Base-by-base conservation (phyloP, 768 basidiomycete genomes). In the Mycena sanguinolenta region DNA sequence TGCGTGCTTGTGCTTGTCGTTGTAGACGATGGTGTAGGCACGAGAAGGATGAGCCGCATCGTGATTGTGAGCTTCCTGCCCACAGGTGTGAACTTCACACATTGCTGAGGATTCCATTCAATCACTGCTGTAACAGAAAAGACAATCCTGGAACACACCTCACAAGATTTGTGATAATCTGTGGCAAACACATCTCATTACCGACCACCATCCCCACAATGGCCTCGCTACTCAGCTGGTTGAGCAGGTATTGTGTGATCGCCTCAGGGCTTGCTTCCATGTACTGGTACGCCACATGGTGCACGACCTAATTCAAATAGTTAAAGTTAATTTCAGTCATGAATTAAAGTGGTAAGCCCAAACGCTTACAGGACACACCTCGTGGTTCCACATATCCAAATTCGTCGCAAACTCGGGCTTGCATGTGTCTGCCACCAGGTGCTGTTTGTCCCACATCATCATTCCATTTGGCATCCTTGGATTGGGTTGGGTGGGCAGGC, bases 91-190 rank as follows among this genome's bases (percentile, higher is more conserved):
- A 90, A 91, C 75, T 89, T 90, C 88, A 89, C 7, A 89, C 89
- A 63, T 90, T 91, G 65, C 78, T 80, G 30, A 19, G 8, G 7
- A n/a, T n/a, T n/a, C n/a, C n/a, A n/a, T 10, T 46, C 44, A 19
- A 44, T 6, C 39, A 39, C 3, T 27, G 27, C 63, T 19, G 4
- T 19, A 39, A 38, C 65, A 8, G 23, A 38, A 27, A 39, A 17
- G 39, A 39, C 44, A 21, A n/a, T n/a, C n/a, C n/a, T n/a, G n/a
- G 19, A 25, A 62, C 73, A 64, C 64, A 78, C 91, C 89, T 90
- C 4, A 90, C 90, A 42, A 93, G 84, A 75, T 93, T 92, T 44
- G 89, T 91, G 77, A 88, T 85, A 58, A 91, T 86, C 77, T 92
- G 91, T 76, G 91, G 83, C 58, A 92, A 76, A 13, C 92, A 84